A percentile compares a stretch with the other conserved stretches of the same genome.
Evolutionary conservation across 805 yeast genomes (phyloP).

Genomic region (Yueomyces sp.): DNA sequence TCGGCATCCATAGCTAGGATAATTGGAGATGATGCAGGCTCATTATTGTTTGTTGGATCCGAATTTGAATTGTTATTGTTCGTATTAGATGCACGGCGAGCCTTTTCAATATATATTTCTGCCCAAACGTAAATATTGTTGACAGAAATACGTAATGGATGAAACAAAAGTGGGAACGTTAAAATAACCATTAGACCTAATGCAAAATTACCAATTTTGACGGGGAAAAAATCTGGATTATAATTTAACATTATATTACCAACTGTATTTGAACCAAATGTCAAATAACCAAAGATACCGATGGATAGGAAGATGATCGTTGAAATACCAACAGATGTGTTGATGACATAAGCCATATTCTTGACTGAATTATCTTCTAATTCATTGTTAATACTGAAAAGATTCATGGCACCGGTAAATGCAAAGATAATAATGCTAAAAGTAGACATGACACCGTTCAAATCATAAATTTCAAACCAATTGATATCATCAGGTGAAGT

Average conservation of each 20-base stretch:
- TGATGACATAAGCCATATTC: constrained; percentile 33
- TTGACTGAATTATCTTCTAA: constrained; percentile 38
- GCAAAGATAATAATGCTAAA: constrained; percentile 71
- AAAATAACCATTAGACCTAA: constrained; percentile 62
- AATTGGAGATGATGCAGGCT: constrained; percentile 4
- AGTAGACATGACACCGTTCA: constrained; percentile 39
- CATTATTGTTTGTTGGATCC: background rate
- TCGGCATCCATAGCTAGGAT: constrained; percentile 2
- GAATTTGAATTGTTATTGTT: too few species aligned
- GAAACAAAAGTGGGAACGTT: constrained; percentile 68
- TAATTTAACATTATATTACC: constrained; percentile 66
- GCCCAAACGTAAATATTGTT: constrained; percentile 50
- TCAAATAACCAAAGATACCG: constrained; percentile 57
- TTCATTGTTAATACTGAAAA: constrained; percentile 66
- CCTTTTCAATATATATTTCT: constrained; percentile 10
- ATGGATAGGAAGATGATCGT: constrained; percentile 46
- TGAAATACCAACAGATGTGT: constrained; percentile 38
- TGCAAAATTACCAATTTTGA: constrained; percentile 43
- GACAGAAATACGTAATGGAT: constrained; percentile 63
- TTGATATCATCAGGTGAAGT: constrained; percentile 31
- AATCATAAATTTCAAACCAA: constrained; percentile 29
- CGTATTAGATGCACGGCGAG: background rate
- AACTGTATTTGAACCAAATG: constrained; percentile 50
- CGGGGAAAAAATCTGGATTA: constrained; percentile 25
- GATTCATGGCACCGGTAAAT: constrained; percentile 70